Conservation (phyloP, 371 early-diverging fungal species). For the Fennellomyces sp. region DNA sequence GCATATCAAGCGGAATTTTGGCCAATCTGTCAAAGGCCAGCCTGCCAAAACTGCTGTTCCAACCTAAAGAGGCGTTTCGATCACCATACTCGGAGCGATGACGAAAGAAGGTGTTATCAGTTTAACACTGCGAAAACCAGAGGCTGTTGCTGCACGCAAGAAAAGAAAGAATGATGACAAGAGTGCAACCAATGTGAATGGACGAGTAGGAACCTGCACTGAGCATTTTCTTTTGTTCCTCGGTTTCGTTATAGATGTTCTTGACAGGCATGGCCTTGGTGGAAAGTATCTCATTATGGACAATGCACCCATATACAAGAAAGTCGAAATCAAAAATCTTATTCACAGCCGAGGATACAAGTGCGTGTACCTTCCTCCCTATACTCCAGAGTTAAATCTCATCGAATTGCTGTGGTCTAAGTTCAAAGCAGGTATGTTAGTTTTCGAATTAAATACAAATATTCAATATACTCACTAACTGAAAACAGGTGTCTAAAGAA, state of each 20-base stretch:
- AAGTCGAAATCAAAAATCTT: background rate
- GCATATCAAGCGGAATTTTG: constrained; percentile 13
- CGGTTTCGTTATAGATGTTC: background rate
- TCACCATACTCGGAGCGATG: constrained; percentile 14
- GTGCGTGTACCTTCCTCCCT: constrained; percentile 15
- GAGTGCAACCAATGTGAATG: background rate
- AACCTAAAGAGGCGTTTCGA: background rate
- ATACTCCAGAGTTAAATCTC: constrained; percentile 17
- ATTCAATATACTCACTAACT: too few relatives aligned
- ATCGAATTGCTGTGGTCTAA: constrained; percentile 14
- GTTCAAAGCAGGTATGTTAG: too few relatives aligned
- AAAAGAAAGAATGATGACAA: background rate
- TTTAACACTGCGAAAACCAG: constrained; percentile 8
- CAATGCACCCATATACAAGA: constrained; percentile 12
- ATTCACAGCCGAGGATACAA: constrained; percentile 6
- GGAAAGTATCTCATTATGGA: constrained; percentile 8
- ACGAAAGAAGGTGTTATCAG: constrained; percentile 3
- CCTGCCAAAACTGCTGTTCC: constrained; percentile 8
- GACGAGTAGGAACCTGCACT: constrained; percentile 7
- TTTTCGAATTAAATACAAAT: too few relatives aligned
- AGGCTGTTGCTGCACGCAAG: background rate
- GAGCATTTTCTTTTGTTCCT: constrained; percentile 9
- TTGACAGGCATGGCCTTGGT: constrained; percentile 7
- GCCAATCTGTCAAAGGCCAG: constrained; percentile 3
- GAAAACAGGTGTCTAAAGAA: too few relatives aligned